Conservation (phyloP, 2,329 filamentous ascomycete genomes). For the Paecilomyces fulvus region DNA sequence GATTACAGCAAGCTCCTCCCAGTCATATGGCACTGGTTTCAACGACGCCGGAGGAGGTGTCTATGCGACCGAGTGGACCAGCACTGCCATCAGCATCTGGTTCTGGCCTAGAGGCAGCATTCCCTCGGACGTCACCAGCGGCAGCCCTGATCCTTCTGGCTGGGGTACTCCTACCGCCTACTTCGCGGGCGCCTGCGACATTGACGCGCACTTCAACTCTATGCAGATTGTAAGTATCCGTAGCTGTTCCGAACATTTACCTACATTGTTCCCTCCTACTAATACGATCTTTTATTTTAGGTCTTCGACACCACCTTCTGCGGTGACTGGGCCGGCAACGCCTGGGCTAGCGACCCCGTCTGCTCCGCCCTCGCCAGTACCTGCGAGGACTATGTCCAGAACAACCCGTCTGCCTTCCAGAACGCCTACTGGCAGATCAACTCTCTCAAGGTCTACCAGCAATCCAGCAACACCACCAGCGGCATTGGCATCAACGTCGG, state of each 20-base stretch:
- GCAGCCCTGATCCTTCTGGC: conserved; percentile 53
- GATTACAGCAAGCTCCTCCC: conserved; percentile 41
- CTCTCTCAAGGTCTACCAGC: conserved; percentile 56
- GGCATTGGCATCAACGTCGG: conserved; percentile 2
- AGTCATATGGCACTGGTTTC: conserved; percentile 60
- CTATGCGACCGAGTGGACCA: conserved; percentile 71
- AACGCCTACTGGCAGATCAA: conserved; percentile 74
- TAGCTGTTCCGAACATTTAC: neutral
- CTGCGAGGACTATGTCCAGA: conserved; percentile 64
- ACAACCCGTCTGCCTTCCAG: conserved; percentile 60
- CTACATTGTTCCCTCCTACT: neutral
- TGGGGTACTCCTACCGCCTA: conserved; percentile 63
- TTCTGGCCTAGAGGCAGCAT: conserved; percentile 67
- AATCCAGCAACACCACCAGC: neutral
- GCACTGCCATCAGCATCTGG: conserved; percentile 63
- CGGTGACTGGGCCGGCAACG: conserved; percentile 72
- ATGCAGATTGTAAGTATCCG: conserved; percentile 54
- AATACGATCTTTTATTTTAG: conserved; percentile 13
- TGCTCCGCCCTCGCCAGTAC: conserved; percentile 54
- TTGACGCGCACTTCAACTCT: conserved; percentile 59
- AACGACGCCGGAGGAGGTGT: conserved; percentile 62
- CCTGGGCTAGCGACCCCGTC: conserved; percentile 50
- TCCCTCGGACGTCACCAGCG: conserved; percentile 53
- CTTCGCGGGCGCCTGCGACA: conserved; percentile 64
- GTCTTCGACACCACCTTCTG: conserved; percentile 72